A percentile compares a stretch with the other conserved stretches of the same genome.
These are phyloP conservation scores for Cadophora luteo-olivacea DNA, from an alignment of 2,329 filamentous ascomycete species.

Conservation along the genomic window DNA sequence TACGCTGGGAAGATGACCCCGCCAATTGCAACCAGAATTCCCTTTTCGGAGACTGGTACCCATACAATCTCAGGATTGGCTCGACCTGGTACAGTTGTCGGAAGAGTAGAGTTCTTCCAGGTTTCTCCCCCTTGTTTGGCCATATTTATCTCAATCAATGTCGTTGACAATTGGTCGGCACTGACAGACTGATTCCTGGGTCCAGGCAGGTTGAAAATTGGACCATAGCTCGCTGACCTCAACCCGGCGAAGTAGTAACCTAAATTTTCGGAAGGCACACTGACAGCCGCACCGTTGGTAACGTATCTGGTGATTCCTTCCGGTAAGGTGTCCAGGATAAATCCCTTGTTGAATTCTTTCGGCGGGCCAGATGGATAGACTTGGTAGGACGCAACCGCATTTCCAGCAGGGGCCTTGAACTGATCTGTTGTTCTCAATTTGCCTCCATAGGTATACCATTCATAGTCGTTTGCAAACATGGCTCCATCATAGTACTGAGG, in stretches of 20 bases:
- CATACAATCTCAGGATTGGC: slow-evolving; percentile 72
- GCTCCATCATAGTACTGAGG: slow-evolving; percentile 67
- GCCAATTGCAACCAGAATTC: slow-evolving; percentile 78
- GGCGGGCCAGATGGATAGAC: slow-evolving; percentile 58
- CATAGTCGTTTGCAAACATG: slow-evolving; percentile 68
- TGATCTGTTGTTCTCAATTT: slow-evolving; percentile 48
- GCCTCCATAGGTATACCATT: slow-evolving; percentile 71
- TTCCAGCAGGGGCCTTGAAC: slow-evolving; percentile 48
- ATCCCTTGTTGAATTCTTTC: slow-evolving; percentile 52
- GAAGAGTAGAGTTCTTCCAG: slow-evolving; percentile 65
- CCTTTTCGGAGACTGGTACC: slow-evolving; percentile 78
- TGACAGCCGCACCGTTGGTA: slow-evolving; percentile 68
- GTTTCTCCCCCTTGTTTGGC: slow-evolving; percentile 52
- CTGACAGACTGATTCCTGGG: slow-evolving; percentile 32
- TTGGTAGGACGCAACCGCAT: slow-evolving; percentile 59
- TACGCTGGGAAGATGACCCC: slow-evolving; percentile 71
- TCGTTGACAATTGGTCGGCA: slow-evolving; percentile 54
- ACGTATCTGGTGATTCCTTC: slow-evolving; percentile 63
- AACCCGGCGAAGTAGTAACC: slow-evolving; percentile 76
- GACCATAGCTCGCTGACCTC: slow-evolving; percentile 55
- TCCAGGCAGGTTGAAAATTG: slow-evolving; percentile 49
- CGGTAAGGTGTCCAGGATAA: slow-evolving; percentile 50
- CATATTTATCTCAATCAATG: slow-evolving; percentile 68
- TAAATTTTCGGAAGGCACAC: slow-evolving; percentile 71
- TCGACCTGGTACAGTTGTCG: slow-evolving; percentile 56